These are phyloP conservation scores for Diutina siamensis DNA, from an alignment of 1,139 yeast species.

Conservation along the genomic window DNA sequence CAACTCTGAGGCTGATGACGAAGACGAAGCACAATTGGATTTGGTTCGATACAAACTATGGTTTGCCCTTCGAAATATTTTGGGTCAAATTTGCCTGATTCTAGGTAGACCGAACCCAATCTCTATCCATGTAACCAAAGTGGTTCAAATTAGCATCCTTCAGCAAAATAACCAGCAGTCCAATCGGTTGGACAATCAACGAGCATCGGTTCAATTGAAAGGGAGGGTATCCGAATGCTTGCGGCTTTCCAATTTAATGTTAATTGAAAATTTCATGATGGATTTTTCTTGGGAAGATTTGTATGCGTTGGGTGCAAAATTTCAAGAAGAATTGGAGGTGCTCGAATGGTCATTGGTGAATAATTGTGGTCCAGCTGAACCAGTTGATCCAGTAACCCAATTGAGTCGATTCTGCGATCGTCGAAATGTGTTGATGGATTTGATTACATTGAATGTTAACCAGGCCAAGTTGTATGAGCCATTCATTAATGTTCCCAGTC, in stretches of 20 bases:
- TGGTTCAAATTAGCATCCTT: conserved; percentile 11
- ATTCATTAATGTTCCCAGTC: conserved; percentile 29
- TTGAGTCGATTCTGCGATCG: conserved; percentile 15
- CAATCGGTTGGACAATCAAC: conserved; percentile 15
- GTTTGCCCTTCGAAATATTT: conserved; percentile 36
- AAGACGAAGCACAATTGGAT: conserved; percentile 12
- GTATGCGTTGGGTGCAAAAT: conserved; percentile 25
- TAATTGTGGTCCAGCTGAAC: conserved; percentile 1
- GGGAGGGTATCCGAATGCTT: conserved; percentile 40
- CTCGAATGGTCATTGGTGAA: conserved; percentile 14
- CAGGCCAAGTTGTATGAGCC: conserved; percentile 43
- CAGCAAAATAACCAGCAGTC: conserved; percentile 9
- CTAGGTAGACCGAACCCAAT: conserved; percentile 48
- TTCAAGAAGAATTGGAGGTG: conserved; percentile 28
- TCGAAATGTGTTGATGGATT: conserved; percentile 29
- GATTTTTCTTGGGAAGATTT: conserved; percentile 31
- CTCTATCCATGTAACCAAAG: conserved; percentile 35
- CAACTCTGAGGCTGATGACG: conserved; percentile 13
- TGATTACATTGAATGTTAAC: conserved; percentile 35
- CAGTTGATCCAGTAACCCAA: conserved; percentile 12
- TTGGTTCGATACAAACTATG: conserved; percentile 31
- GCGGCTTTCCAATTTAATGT: conserved; percentile 36
- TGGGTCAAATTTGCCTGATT: conserved; percentile 40
- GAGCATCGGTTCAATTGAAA: conserved; percentile 23
- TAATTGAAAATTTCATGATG: conserved; percentile 41